Base-by-base conservation (phyloP, 1,284 basidiomycete genomes). In the Austroboletus novae-zelandiae region DNA sequence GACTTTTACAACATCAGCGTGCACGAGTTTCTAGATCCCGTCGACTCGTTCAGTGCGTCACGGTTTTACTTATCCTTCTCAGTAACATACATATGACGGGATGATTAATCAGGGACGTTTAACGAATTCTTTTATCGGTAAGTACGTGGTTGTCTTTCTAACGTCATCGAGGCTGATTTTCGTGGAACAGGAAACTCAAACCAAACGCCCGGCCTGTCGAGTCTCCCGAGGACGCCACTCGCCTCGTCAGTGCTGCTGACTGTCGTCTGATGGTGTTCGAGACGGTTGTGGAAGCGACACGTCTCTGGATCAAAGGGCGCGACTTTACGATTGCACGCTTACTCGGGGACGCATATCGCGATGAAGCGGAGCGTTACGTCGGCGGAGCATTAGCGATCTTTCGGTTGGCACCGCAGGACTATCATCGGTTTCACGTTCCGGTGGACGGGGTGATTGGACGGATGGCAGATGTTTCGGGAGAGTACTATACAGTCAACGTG, bases 251-350 rank as follows among this genome's bases (percentile, higher is more conserved):
- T 45, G 85, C 84, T 23, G 96, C 96, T 0, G 96, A 99, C 73
- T 98, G 93, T 65, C 85, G 96, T 25, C 80, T 98, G 61, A 96
- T 98, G 89, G 85, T 86, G 0, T 99, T 98, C 67, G 86, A 90
- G 63, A 87, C 83, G 0, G 84, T 98, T 9, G 74, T 69, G 42
- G 89, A 92, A 48, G 95, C 97, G 1, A 98, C 92, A 1, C 74
- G 77, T 20, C 72, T 99, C 5, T 99, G 97, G 96, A 97, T 99
- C 73, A 99, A 99, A 66, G 97, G 96, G 0, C 84, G 93, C 23
- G 93, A 97, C 59, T 98, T 98, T 65, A 87, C 84, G 0, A 78
- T 98, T 2, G 76, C 72, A 1, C 78, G 86, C 2, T 74, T 99
- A 36, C 78, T 99, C 0, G 95, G 95, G 0, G 86, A 91, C 8